Evolutionary conservation across 1,139 yeast species (phyloP).

Genomic region (Saccharomyces pastorianus): DNA sequence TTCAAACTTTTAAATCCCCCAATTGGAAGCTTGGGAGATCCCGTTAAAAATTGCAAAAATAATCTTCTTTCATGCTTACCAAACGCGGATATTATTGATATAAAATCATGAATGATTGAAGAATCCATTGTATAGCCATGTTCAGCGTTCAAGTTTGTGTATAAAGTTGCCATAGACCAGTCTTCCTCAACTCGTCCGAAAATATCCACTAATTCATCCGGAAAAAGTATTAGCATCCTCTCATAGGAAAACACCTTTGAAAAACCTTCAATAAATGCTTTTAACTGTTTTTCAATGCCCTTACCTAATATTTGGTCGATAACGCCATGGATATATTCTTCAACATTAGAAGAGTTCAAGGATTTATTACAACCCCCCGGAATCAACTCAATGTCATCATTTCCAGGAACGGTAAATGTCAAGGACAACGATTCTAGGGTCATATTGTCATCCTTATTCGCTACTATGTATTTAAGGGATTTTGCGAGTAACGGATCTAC

Average conservation of each 20-base stretch:
- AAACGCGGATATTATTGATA: conserved; percentile 54
- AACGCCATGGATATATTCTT: conserved; percentile 49
- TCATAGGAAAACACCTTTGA: conserved; percentile 74
- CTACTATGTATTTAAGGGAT: conserved; percentile 48
- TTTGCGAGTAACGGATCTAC: conserved; percentile 58
- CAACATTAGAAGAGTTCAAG: conserved; percentile 47
- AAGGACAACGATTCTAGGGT: conserved; percentile 45
- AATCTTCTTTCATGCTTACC: conserved; percentile 49
- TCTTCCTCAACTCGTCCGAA: conserved; percentile 79
- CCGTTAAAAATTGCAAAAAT: conserved; percentile 84
- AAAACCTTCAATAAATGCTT: conserved; percentile 73
- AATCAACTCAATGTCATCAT: conserved; percentile 45
- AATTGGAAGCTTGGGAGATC: conserved; percentile 85
- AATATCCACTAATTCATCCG: conserved; percentile 61
- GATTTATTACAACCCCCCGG: conserved; percentile 45
- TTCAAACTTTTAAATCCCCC: conserved; percentile 84
- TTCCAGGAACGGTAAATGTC: conserved; percentile 73
- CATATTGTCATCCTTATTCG: conserved; percentile 33
- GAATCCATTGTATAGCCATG: conserved; percentile 84
- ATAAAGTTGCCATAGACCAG: conserved; percentile 65
- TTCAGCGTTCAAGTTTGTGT: conserved; percentile 64
- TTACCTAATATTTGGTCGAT: conserved; percentile 52
- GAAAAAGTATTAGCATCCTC: conserved; percentile 62
- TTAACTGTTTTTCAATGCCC: conserved; percentile 61
- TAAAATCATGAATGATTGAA: conserved; percentile 48